Conservation (phyloP, 2,329 filamentous ascomycete species). For the Sordariomycetes sp. region DNA sequence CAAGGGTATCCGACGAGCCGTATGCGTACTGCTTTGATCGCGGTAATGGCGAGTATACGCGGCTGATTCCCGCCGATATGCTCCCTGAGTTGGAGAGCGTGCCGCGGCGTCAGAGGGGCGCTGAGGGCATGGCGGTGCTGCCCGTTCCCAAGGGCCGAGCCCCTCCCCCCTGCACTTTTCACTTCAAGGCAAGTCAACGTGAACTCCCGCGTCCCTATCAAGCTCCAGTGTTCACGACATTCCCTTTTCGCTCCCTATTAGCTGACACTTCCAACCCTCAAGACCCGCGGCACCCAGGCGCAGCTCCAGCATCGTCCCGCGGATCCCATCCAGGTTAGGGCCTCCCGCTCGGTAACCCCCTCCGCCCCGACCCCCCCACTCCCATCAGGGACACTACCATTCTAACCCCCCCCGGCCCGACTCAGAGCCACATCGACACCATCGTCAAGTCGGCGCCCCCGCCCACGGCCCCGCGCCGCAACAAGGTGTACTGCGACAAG, state of each 20-base stretch:
- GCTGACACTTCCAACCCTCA: neutral
- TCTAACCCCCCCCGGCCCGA: neutral
- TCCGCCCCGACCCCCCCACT: neutral
- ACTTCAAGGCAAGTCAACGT: neutral
- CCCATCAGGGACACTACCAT: neutral
- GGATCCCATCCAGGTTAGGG: neutral
- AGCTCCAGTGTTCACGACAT: neutral
- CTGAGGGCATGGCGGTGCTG: slow-evolving; percentile 31
- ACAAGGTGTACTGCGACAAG: slow-evolving; percentile 74
- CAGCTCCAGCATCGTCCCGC: neutral
- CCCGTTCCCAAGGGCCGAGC: slow-evolving; percentile 11
- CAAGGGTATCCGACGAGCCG: slow-evolving; percentile 4
- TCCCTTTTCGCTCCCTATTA: neutral
- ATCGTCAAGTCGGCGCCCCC: slow-evolving; percentile 13
- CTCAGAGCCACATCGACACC: slow-evolving; percentile 19
- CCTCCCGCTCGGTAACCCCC: neutral
- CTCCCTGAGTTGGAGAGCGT: slow-evolving; percentile 30
- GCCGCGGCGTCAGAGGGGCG: slow-evolving; percentile 22
- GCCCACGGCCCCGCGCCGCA: slow-evolving; percentile 17
- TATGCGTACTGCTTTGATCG: slow-evolving; percentile 40
- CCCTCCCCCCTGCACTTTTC: neutral
- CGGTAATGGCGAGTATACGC: slow-evolving; percentile 37
- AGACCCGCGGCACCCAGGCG: neutral
- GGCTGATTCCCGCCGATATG: slow-evolving; percentile 41
- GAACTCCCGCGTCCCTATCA: neutral